phyloP scores from a whole-genome alignment of 2,329 filamentous ascomycete species.

The Parastagonospora avenae region DNA sequence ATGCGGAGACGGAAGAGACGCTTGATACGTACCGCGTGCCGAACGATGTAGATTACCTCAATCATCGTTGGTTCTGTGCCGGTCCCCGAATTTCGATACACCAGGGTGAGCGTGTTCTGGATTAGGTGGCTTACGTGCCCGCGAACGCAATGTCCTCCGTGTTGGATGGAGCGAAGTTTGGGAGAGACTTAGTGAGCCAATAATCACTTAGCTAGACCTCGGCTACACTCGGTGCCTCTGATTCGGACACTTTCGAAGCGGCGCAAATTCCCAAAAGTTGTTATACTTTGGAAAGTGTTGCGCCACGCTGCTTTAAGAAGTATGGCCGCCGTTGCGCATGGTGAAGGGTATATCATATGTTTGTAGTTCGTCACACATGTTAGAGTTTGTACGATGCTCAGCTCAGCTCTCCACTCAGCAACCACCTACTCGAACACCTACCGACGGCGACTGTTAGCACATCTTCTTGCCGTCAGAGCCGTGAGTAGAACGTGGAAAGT shows the following conservation, averaged over 20 bases:
- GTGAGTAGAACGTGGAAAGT: too few species aligned
- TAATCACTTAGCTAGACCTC: constrained; percentile 8
- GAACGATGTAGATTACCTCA: constrained; percentile 56
- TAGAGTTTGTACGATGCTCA: not conserved
- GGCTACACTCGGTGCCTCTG: constrained; percentile 12
- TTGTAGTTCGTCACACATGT: not conserved
- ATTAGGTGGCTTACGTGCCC: constrained; percentile 1
- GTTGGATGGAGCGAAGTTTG: constrained; percentile 1
- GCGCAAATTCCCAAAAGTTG: not conserved
- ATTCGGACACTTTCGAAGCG: not conserved
- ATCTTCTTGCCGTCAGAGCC: too few species aligned
- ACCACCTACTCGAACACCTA: not conserved
- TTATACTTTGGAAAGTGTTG: not conserved
- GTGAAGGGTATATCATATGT: not conserved
- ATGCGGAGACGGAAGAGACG: constrained; percentile 9
- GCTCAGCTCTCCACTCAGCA: not conserved
- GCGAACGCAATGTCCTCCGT: constrained; percentile 12
- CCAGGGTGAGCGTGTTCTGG: constrained; percentile 3
- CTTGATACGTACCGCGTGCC: constrained; percentile 56
- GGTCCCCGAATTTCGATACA: constrained; percentile 2
- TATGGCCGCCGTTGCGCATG: not conserved
- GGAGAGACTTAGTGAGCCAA: constrained; percentile 3
- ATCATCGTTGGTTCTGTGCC: constrained; percentile 36
- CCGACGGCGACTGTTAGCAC: not conserved
- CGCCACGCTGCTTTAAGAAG: not conserved